Evolutionary conservation across 352 stramenopile genomes (phyloP), one percentile per base, ranked within the genome.

Genomic region (Globisporangium cederbergense): DNA sequence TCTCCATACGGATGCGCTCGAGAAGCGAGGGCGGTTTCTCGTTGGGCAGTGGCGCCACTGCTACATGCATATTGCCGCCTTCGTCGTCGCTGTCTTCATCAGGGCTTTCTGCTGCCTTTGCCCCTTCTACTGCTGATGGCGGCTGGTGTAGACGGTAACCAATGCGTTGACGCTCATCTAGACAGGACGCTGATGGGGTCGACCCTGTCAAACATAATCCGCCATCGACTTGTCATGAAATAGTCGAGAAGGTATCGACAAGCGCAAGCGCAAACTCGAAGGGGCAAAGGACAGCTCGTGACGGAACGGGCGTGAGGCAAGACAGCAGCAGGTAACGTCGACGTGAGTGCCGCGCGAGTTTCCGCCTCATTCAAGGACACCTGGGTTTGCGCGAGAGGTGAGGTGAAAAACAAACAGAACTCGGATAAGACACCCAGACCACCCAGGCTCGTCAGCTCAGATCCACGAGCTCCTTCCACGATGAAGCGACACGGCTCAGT

Each of bases 1-100:
- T 89, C 59, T 75, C 68, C 51, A 76, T 68, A 16, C 70, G 75
- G 0, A 76, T 58, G 5, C 77, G 70, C 0, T 78, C 78, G 42
- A 87, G 65, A 36, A 66, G 56, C 0, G 38, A 52, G 0, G 43
- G 43, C 10, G 53, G 14, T 4, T 62, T 62, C 22, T 25, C 25
- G 22, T 42, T 38, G 9, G 53, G 8, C 14, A 7, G 25, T 36
- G 57, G 28, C 32, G 57, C 4, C 30, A 28, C 2, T 30, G 57
- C 22, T 20, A n/a, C n/a, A 43, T 22, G 32, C 16, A n/a, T n/a
- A 13, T 58, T 36, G 10, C n/a, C 9, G 0, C 7, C 32, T 36
- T 28, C 4, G 5, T 65, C 47, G 4, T 55, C 28, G 1, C 4
- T 20, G 16, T 55, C 16, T 9, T 51, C 8, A 3, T 53, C 40